A percentile compares a stretch with the other conserved stretches of the same genome.
These are phyloP conservation scores for Pycnococcus provasolii DNA, from an alignment of 139 green algal species.

Conservation along the genomic window DNA sequence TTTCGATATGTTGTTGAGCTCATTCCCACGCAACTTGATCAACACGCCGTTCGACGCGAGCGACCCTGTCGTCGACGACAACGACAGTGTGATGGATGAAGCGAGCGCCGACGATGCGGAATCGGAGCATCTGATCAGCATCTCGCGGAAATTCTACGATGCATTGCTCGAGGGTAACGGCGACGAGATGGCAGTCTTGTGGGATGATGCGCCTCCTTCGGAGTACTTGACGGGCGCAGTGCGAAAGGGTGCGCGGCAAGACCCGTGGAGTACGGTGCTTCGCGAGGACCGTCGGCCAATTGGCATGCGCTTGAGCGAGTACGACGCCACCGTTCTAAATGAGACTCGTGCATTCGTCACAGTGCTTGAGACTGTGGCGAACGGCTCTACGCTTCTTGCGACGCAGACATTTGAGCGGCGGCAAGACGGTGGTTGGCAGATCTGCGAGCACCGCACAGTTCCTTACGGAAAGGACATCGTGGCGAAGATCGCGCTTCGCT, in stretches of 20 bases:
- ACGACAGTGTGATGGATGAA: background rate
- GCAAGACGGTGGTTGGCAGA: conserved; percentile 2
- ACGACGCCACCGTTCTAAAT: conserved; percentile 1
- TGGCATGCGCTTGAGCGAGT: conserved; percentile 13
- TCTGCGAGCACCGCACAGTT: conserved; percentile 18
- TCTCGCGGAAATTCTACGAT: conserved; percentile 18
- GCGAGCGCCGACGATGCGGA: background rate
- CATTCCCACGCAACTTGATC: conserved; percentile 18
- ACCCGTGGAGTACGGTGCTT: conserved; percentile 18
- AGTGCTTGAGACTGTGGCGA: conserved; percentile 16
- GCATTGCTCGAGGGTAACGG: conserved; percentile 13
- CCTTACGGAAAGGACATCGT: conserved; percentile 28
- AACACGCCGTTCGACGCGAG: background rate
- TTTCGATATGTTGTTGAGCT: conserved; percentile 15
- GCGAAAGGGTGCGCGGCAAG: conserved; percentile 2
- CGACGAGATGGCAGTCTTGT: conserved; percentile 6
- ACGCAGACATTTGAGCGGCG: conserved; percentile 17
- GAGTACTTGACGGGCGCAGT: background rate
- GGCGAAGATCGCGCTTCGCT: conserved; percentile 18
- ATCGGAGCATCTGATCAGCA: background rate
- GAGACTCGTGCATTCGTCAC: conserved; percentile 1
- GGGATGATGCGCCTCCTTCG: background rate
- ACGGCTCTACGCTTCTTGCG: conserved; percentile 20
- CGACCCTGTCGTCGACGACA: background rate
- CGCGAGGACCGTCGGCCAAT: conserved; percentile 15